A percentile compares a stretch with the other conserved stretches of the same genome.
Conservation (phyloP, 2,329 filamentous ascomycete species). For the Mycosphaerella sp. region DNA sequence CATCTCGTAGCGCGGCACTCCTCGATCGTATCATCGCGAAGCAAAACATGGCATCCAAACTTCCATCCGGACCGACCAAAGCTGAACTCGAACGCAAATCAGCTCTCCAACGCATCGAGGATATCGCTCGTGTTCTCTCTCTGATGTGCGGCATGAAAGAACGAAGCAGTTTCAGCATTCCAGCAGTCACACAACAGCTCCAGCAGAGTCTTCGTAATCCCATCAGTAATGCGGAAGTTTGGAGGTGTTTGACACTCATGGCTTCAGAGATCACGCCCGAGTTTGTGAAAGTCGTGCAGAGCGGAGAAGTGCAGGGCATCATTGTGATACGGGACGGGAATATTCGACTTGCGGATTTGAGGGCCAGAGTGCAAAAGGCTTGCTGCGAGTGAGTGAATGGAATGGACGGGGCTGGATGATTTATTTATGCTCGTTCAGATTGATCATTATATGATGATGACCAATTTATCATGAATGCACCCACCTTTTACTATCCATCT, state of each 20-base stretch:
- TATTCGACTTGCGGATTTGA: conserved; percentile 26
- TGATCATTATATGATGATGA: too few species aligned
- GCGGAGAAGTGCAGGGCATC: conserved; percentile 40
- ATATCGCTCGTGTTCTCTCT: conserved; percentile 41
- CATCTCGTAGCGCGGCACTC: conserved; percentile 40
- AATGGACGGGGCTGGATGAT: too few species aligned
- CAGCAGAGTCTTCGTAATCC: conserved; percentile 44
- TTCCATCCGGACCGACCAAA: conserved; percentile 34
- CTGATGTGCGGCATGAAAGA: conserved; percentile 36
- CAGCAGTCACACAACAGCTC: conserved; percentile 38
- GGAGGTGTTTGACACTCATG: conserved; percentile 41
- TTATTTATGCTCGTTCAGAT: too few species aligned
- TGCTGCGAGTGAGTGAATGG: not conserved
- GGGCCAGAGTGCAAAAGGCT: conserved; percentile 25
- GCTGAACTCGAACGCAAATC: conserved; percentile 42
- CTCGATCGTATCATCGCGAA: conserved; percentile 49
- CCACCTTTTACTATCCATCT: too few species aligned
- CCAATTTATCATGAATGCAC: too few species aligned
- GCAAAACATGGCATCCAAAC: conserved; percentile 34
- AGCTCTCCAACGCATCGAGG: conserved; percentile 44
- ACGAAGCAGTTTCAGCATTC: conserved; percentile 42
- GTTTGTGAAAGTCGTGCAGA: conserved; percentile 38
- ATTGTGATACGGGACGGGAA: conserved; percentile 35
- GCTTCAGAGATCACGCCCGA: conserved; percentile 40
- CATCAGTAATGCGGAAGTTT: conserved; percentile 41